A percentile compares a stretch with the other conserved stretches of the same genome.
phyloP scores from a whole-genome alignment of 192 early-diverging fungal species.

The Geranomyces variabilis region DNA sequence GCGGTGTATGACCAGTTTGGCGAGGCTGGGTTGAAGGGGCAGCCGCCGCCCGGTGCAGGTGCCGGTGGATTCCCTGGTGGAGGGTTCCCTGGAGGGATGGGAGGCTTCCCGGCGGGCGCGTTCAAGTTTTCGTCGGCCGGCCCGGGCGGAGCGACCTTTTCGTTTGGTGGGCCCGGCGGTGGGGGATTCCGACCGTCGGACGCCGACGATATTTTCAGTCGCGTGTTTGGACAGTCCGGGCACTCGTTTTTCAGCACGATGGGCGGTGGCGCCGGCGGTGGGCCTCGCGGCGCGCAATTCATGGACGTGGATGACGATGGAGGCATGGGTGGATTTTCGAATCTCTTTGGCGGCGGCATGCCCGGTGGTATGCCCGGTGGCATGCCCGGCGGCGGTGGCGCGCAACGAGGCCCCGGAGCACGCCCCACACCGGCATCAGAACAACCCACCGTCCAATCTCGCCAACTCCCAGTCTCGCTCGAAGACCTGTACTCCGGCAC shows the following conservation, averaged over 20 bases:
- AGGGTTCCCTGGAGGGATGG: conserved; percentile 50
- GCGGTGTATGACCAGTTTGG: conserved; percentile 60
- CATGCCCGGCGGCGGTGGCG: background rate
- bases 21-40: conserved; percentile 60
- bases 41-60: conserved; percentile 42
- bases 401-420: background rate
- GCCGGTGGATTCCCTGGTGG: conserved; percentile 47
- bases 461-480: conserved; percentile 76
- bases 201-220: conserved; percentile 89
- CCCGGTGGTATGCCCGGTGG: background rate
- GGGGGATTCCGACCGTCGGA: conserved; percentile 76
- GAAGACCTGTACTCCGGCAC: conserved; percentile 90
- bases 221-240: conserved; percentile 73
- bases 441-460: conserved; percentile 54
- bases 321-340: background rate
- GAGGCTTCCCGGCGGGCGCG: conserved; percentile 62
- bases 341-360: background rate
- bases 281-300: conserved; percentile 35
- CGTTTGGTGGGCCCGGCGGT: conserved; percentile 57
- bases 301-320: conserved; percentile 30
- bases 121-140: conserved; percentile 21
- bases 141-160: conserved; percentile 67
- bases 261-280: conserved; percentile 25
- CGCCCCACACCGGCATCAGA: conserved; percentile 34
- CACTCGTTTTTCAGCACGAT: conserved; percentile 53